Evolutionary conservation across 768 basidiomycete genomes (phyloP).

Genomic region (Suillus variegatus): DNA sequence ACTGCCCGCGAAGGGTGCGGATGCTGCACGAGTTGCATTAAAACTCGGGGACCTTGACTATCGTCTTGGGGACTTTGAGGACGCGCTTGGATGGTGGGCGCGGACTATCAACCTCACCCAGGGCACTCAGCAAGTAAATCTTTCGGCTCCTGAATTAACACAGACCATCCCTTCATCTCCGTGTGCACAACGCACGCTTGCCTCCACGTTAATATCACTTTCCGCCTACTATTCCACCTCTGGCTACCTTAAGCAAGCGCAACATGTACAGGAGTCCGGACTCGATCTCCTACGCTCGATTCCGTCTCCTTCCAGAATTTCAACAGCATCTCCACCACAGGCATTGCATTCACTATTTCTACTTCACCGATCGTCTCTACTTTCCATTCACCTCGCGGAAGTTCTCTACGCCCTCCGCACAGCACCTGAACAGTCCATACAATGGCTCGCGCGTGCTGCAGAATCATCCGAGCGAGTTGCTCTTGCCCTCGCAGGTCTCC

Average conservation of each 20-base stretch:
- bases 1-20: conserved; percentile 38
- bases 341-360: conserved; percentile 65
- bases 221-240: conserved; percentile 70
- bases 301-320: conserved; percentile 43
- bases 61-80: conserved; percentile 51
- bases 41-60: conserved; percentile 70
- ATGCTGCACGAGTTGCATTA: conserved; percentile 56
- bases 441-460: conserved; percentile 61
- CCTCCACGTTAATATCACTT: conserved; percentile 64
- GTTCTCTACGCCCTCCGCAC: conserved; percentile 55
- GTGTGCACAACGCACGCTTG: conserved; percentile 60
- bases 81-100: conserved; percentile 70
- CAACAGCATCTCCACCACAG: conserved; percentile 53
- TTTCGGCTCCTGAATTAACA: conserved; percentile 34
- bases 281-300: conserved; percentile 58
- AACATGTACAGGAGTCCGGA: conserved; percentile 53
- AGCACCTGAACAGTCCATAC: conserved; percentile 47
- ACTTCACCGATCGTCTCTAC: conserved; percentile 71
- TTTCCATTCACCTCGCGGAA: conserved; percentile 75
- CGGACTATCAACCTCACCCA: conserved; percentile 51
- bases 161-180: conserved; percentile 53
- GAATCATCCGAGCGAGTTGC: conserved; percentile 69
- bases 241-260: conserved; percentile 56
- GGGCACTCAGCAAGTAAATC: conserved; percentile 28
- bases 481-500: conserved; percentile 47